These are phyloP conservation scores for Paracoccidioides brasiliensis DNA, from an alignment of 2,329 filamentous ascomycete genomes.

Conservation along the genomic window DNA sequence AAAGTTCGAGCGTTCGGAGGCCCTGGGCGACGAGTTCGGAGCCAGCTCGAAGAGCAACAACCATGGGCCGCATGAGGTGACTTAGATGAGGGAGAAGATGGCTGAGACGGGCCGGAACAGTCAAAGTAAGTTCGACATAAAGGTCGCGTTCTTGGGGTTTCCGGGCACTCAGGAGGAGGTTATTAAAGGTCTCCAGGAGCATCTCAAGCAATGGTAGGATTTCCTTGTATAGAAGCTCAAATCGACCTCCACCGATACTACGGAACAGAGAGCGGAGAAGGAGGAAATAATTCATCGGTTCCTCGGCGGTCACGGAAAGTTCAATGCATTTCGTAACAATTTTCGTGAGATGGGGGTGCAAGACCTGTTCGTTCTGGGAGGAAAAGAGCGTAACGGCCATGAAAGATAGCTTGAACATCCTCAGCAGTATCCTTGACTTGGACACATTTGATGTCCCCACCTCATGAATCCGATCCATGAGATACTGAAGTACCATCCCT, in stretches of 20 bases:
- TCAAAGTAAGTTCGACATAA: slow-evolving; percentile 93
- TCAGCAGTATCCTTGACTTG: slow-evolving; percentile 80
- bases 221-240: slow-evolving; percentile 96
- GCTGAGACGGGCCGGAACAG: slow-evolving; percentile 84
- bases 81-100: slow-evolving; percentile 90
- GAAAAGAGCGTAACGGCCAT: slow-evolving; percentile 98
- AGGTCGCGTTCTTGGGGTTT: slow-evolving; percentile 86
- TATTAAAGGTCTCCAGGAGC: slow-evolving; percentile 94
- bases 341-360: slow-evolving; percentile 90
- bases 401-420: slow-evolving; percentile 95
- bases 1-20: slow-evolving; percentile 82
- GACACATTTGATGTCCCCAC: slow-evolving; percentile 85
- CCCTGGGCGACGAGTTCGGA: slow-evolving; percentile 92
- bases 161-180: slow-evolving; percentile 74
- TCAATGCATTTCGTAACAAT: slow-evolving; percentile 97
- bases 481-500: slow-evolving; percentile 91
- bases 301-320: slow-evolving; percentile 84
- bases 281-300: slow-evolving; percentile 98
- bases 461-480: slow-evolving; percentile 93
- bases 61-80: slow-evolving; percentile 91
- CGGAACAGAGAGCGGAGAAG: slow-evolving; percentile 83
- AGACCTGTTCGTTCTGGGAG: slow-evolving; percentile 83
- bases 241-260: slow-evolving; percentile 92
- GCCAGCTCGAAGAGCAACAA: slow-evolving; percentile 84
- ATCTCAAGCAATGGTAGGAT: slow-evolving; percentile 93